A percentile compares a stretch with the other conserved stretches of the same genome.
Conservation (phyloP, 2,329 filamentous ascomycete genomes). For the Metarhizium rileyi region DNA sequence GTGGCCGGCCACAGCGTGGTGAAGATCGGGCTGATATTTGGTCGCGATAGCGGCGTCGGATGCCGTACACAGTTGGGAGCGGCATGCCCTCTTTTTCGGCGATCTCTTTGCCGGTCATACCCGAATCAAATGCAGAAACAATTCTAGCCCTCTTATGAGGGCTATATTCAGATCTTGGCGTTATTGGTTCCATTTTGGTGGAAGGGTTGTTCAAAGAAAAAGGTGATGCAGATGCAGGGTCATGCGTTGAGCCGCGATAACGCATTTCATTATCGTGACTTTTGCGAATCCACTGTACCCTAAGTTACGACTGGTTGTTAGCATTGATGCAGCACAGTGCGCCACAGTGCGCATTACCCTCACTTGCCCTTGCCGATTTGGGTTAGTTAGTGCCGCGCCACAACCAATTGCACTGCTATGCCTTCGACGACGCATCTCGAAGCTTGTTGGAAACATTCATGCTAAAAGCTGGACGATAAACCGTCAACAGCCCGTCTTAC, state of each 20-base stretch:
- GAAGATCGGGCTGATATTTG: not conserved
- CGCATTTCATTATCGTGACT: not conserved
- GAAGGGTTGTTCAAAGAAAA: not conserved
- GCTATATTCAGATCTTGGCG: not conserved
- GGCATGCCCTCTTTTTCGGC: too few relatives aligned
- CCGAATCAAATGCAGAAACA: not conserved
- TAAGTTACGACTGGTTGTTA: too few relatives aligned
- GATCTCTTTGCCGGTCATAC: not conserved
- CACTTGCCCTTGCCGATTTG: too few relatives aligned
- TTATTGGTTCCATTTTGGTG: not conserved
- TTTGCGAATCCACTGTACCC: too few relatives aligned
- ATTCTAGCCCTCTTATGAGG: not conserved
- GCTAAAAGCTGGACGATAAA: too few relatives aligned
- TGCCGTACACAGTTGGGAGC: not conserved
- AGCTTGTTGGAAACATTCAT: too few relatives aligned
- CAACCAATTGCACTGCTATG: too few relatives aligned
- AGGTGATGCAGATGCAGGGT: not conserved
- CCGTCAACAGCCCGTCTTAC: too few relatives aligned
- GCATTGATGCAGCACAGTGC: too few relatives aligned
- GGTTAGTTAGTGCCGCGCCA: too few relatives aligned
- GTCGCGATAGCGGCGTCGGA: not conserved
- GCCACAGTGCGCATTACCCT: too few relatives aligned
- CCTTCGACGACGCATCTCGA: too few relatives aligned
- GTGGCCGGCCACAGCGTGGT: constrained; percentile 1
- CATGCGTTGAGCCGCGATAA: not conserved